These are phyloP conservation scores for Monoraphidium neglectum DNA, from an alignment of 139 green algal genomes.

Conservation along the genomic window DNA sequence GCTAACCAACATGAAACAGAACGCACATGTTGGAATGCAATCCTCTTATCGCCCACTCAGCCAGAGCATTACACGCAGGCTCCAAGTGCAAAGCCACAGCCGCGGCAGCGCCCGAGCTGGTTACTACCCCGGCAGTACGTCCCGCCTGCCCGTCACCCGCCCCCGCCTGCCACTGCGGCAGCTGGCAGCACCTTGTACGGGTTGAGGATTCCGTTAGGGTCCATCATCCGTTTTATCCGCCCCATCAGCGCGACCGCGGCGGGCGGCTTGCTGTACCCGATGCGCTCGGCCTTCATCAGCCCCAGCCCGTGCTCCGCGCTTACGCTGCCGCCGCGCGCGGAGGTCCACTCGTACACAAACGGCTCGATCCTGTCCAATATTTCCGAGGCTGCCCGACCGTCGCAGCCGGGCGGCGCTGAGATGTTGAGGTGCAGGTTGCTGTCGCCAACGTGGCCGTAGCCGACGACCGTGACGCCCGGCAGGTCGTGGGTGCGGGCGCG, in stretches of 20 bases:
- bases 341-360: slow-evolving; percentile 93
- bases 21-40: no score
- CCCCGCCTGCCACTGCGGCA: no score
- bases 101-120: no score
- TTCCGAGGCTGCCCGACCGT: no score
- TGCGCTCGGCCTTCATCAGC: slow-evolving; percentile 83
- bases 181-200: slow-evolving; percentile 94
- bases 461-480: slow-evolving; percentile 60
- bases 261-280: slow-evolving; percentile 79
- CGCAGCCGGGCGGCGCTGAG: slow-evolving; percentile 38
- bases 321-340: slow-evolving; percentile 75
- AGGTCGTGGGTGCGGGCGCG: slow-evolving; percentile 31
- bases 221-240: slow-evolving; percentile 83
- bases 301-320: slow-evolving; percentile 97
- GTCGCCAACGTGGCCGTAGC: slow-evolving; percentile 97
- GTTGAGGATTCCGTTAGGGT: slow-evolving; percentile 93
- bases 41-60: no score
- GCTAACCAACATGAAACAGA: no score
- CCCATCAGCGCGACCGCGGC: slow-evolving; percentile 84
- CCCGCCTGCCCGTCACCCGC: no score
- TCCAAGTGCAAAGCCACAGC: no score
- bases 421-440: slow-evolving; percentile 98
- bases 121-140: no score
- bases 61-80: no score
- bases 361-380: slow-evolving; percentile 85